Conservation (phyloP, 1,284 basidiomycete species). For the Waitea zeae region DNA sequence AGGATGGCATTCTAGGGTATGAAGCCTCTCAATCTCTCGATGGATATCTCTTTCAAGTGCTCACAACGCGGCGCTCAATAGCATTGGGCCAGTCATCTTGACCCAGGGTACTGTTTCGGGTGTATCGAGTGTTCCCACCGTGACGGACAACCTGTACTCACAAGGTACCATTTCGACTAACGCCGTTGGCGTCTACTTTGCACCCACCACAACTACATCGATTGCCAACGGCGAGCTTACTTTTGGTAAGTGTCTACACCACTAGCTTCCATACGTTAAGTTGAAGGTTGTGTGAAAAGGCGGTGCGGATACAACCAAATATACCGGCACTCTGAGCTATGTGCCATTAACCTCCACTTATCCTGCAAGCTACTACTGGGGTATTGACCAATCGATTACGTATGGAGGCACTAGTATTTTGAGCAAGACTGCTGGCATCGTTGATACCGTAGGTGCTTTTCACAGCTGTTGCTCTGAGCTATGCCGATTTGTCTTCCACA, state of each 20-base stretch:
- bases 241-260: too few species aligned
- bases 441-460: slow-evolving; percentile 26
- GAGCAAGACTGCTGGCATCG: slow-evolving; percentile 33
- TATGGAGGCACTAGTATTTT: slow-evolving; percentile 29
- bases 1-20: slow-evolving; percentile 35
- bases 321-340: slow-evolving; percentile 25
- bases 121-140: slow-evolving; percentile 19
- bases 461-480: not conserved
- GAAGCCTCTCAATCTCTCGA: slow-evolving; percentile 3
- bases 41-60: not conserved
- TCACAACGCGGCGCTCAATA: slow-evolving; percentile 6
- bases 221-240: slow-evolving; percentile 15
- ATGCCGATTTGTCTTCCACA: not conserved
- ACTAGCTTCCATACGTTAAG: too few species aligned
- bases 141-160: slow-evolving; percentile 29
- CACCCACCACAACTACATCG: slow-evolving; percentile 18
- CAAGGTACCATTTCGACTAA: slow-evolving; percentile 13
- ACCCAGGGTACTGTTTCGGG: slow-evolving; percentile 20
- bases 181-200: slow-evolving; percentile 30
- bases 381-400: slow-evolving; percentile 39
- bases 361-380: slow-evolving; percentile 39
- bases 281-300: too few species aligned
- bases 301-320: slow-evolving; percentile 27
- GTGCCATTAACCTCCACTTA: slow-evolving; percentile 26
- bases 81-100: slow-evolving; percentile 31